Base-by-base conservation (phyloP, 208 protist genomes). In the Leptomonas pyrrhocoris region DNA sequence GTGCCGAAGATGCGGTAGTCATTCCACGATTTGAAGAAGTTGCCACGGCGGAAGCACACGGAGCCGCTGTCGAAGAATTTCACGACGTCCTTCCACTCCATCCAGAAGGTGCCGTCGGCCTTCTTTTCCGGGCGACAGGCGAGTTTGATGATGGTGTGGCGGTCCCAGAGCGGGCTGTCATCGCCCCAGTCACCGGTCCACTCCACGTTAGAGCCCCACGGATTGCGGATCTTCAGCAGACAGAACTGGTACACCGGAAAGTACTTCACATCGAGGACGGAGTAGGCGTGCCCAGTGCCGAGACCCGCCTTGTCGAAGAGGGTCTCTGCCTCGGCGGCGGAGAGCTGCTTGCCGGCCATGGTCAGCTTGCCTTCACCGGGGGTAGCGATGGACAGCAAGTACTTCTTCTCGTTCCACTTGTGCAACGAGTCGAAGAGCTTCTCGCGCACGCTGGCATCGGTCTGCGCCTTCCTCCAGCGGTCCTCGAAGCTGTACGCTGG, bases 31-130 rank as follows among this genome's bases (percentile, higher is more conserved):
- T 23, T 68, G 55, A 71, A 68, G 73, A 70, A 83, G 73, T 72
- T 78, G 45, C 73, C 74, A 7, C 73, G 66, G 40, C 74, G 70
- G 73, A 84, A 87, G 79, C 84, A 90, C 25, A 93, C 82, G 54
- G 69, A 73, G 63, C 79, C 82, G 55, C 67, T 77, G 62, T 88
- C 85, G 68, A 93, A 89, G 62, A 77, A 91, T 59, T 84, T 73
- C 21, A 80, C 55, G 25, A 88, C 84, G 68, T 93, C 88, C 30
- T 74, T 77, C 88, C 84, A 91, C 72, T 82, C 83, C 85, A 91
- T 93, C 85, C 85, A 93, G 60, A 91, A 93, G 38, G 76, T 55
- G 27, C 85, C 83, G 58, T 89, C 83, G 21, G 38, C 77, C 42
- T 73, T 73, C 76, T 87, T 78, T 54, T 74, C 68, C 23, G 84